Base-by-base conservation (phyloP, 2,329 filamentous ascomycete species). In the Fusarium paranaense region DNA sequence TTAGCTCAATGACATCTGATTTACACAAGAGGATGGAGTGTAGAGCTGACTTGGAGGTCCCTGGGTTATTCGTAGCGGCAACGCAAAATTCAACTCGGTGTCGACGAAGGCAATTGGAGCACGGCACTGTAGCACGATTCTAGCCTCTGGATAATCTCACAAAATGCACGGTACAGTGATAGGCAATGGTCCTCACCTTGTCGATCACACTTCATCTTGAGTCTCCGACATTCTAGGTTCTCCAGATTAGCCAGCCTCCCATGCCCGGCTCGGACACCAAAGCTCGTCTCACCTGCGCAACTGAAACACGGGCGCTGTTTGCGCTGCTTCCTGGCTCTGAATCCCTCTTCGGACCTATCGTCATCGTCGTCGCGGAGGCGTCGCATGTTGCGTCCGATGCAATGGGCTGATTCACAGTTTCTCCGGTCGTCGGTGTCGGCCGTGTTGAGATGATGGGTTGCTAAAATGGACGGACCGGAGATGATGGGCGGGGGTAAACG, bases 151-250 rank as follows among this genome's bases (percentile, higher is more conserved):
- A 27, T 20, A 22, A 37, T 30, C 27, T 18, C 20, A 33, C 9
- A 54, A 40, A 54, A 40, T 14, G 32, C 8, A 7, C n/a, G 5
- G 0, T 32, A 25, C 2, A 22, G 22, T 27, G 11, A 11, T 22
- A 10, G 45, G 7, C n/a, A 18, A 20, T 33, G 20, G n/a, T 52
- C 18, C 32, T 61, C 42, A 56, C 60, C 60, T 63, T 56, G 45
- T 54, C 60, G 60, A 40, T 56, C 60, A 38, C 60, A 63, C 33
- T 63, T 63, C 60, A 63, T 63, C 45, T 63, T 63, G 32, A 63
- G 45, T 56, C 60, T 63, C 16, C 60, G 60, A 63, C 60, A 63
- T 63, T 63, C 60, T 63, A 38, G 14, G 25, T 32, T 30, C 25
- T 25, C 60, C 18, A 20, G 8, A 38, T 56, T 32, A 63, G 45